phyloP scores from a whole-genome alignment of 75 land plant genomes.

The Selaginella moellendorffii region DNA sequence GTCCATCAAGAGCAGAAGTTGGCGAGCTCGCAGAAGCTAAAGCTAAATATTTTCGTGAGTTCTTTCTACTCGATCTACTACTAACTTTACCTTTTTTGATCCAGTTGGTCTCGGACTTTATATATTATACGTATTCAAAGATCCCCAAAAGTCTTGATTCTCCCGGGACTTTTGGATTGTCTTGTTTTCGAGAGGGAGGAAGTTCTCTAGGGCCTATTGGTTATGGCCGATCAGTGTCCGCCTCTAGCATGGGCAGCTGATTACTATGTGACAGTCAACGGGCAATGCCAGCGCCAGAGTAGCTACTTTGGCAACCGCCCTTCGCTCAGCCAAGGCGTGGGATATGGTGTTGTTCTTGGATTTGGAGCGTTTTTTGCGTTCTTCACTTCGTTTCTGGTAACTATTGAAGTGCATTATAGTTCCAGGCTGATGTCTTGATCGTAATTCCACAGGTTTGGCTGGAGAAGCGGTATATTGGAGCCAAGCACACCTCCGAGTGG shows the following conservation, averaged over 20 bases:
- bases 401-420: background rate
- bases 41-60: too few relatives aligned
- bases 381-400: constrained; percentile 92
- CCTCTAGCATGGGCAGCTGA: constrained; percentile 11
- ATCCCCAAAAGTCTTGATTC: too few relatives aligned
- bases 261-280: constrained; percentile 36
- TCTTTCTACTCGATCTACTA: too few relatives aligned
- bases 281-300: constrained; percentile 43
- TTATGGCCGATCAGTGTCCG: constrained; percentile 13
- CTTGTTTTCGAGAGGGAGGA: too few relatives aligned
- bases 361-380: constrained; percentile 98
- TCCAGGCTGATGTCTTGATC: background rate
- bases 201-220: too few relatives aligned
- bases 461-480: constrained; percentile 75
- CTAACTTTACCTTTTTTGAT: too few relatives aligned
- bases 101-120: too few relatives aligned
- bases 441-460: constrained; percentile 67
- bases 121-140: too few relatives aligned
- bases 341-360: constrained; percentile 77
- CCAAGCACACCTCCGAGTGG: constrained; percentile 92
- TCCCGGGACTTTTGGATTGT: too few relatives aligned
- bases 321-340: constrained; percentile 68
- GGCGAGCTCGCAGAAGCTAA: too few relatives aligned
- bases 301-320: constrained; percentile 63
- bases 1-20: too few relatives aligned